phyloP scores from a whole-genome alignment of 2,329 filamentous ascomycete species.

The Trichoderma sp. region DNA sequence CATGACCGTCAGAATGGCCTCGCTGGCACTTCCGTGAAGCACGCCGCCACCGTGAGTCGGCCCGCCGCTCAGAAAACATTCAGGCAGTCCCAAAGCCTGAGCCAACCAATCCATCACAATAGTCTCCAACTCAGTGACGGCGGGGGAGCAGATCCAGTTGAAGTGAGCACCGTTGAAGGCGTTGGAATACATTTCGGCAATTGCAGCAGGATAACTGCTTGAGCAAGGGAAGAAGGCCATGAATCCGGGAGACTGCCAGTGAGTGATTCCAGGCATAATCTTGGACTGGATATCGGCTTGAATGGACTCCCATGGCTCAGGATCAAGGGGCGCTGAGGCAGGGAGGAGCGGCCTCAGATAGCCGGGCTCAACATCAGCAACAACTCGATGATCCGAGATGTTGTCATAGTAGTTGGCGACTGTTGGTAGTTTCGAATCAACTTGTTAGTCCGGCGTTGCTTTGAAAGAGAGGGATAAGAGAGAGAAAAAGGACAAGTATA shows the following conservation, averaged over 20 bases:
- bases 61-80: slow-evolving; percentile 69
- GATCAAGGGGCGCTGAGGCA: slow-evolving; percentile 57
- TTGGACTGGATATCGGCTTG: slow-evolving; percentile 78
- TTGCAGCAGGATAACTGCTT: slow-evolving; percentile 76
- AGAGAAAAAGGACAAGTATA: neutral
- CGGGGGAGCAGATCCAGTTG: slow-evolving; percentile 95
- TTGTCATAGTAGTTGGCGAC: slow-evolving; percentile 82
- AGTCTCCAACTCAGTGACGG: slow-evolving; percentile 89
- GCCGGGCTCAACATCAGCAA: slow-evolving; percentile 77
- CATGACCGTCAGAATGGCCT: slow-evolving; percentile 82
- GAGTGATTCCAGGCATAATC: slow-evolving; percentile 88
- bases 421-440: slow-evolving; percentile 34
- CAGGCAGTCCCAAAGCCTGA: slow-evolving; percentile 68
- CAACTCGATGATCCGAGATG: slow-evolving; percentile 65
- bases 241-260: slow-evolving; percentile 94
- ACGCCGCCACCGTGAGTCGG: slow-evolving; percentile 77
- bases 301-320: slow-evolving; percentile 74
- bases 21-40: slow-evolving; percentile 88
- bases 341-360: slow-evolving; percentile 83
- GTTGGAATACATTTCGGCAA: slow-evolving; percentile 89
- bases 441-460: neutral
- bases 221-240: slow-evolving; percentile 92
- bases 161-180: slow-evolving; percentile 89
- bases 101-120: slow-evolving; percentile 91
- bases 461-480: neutral